Percentiles rank a stretch among this genome's conserved stretches.
Evolutionary conservation across 2,329 filamentous ascomycete species (phyloP).

Genomic region (Fusarium sp.): DNA sequence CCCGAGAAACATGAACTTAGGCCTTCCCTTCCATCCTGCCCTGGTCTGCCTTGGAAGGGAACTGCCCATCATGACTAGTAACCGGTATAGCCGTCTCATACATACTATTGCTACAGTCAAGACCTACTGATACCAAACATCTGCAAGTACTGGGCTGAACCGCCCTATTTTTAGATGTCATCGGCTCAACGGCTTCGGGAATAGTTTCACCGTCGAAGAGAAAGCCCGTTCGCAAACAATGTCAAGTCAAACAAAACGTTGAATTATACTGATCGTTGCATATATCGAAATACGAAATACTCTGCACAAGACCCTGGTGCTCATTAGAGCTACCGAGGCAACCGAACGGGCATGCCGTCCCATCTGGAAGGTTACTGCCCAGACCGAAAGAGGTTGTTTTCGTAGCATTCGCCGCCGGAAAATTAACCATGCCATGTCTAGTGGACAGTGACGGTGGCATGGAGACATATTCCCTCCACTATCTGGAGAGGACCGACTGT

Average conservation of each 20-base stretch:
- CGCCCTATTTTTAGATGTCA: slow-evolving; percentile 23
- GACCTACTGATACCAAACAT: neutral
- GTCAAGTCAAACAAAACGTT: neutral
- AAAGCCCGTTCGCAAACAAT: neutral
- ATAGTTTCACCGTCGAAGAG: slow-evolving; percentile 28
- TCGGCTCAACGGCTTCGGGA: neutral
- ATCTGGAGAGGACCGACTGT: slow-evolving; percentile 24
- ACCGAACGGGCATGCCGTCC: slow-evolving; percentile 1
- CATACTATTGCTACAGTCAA: slow-evolving; percentile 19
- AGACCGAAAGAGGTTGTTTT: slow-evolving; percentile 18
- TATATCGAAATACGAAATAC: neutral
- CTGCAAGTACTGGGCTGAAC: slow-evolving; percentile 20
- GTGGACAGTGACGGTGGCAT: slow-evolving; percentile 6
- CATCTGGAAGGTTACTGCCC: slow-evolving; percentile 3
- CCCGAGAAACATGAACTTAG: slow-evolving; percentile 6
- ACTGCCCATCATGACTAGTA: slow-evolving; percentile 2
- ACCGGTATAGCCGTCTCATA: slow-evolving; percentile 28
- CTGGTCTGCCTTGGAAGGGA: neutral
- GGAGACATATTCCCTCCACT: slow-evolving; percentile 33
- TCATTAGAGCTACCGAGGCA: slow-evolving; percentile 8
- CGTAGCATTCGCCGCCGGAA: slow-evolving; percentile 23
- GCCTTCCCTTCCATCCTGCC: neutral
- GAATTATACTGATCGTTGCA: neutral
- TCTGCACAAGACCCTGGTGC: neutral
- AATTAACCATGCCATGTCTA: slow-evolving; percentile 15